Evolutionary conservation across 306 rosid genomes (phyloP).

Genomic region (Cucurbita ficifolia): DNA sequence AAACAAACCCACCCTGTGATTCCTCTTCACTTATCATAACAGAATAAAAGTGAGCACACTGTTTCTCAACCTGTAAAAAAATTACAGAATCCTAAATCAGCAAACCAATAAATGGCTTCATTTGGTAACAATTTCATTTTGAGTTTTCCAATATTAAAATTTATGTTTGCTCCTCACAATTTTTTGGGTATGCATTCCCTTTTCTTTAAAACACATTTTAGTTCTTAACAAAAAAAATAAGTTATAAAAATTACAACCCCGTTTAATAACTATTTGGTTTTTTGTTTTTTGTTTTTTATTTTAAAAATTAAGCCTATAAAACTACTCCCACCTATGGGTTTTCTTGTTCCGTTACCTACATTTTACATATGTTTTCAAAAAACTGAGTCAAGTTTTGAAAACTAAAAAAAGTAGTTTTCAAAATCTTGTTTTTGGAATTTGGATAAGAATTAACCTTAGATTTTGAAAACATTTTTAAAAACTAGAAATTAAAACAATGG

Average conservation of each 20-base stretch:
- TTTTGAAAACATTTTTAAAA: neutral
- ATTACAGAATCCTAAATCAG: neutral
- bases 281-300: too few relatives aligned
- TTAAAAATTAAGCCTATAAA: too few relatives aligned
- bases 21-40: constrained; percentile 73
- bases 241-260: too few relatives aligned
- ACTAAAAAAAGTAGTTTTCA: too few relatives aligned
- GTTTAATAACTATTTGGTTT: too few relatives aligned
- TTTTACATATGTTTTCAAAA: too few relatives aligned
- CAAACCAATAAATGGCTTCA: neutral
- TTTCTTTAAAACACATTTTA: neutral
- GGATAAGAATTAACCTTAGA: neutral
- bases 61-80: constrained; percentile 79
- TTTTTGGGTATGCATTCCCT: neutral
- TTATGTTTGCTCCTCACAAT: neutral
- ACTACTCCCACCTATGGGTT: too few relatives aligned
- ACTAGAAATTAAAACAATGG: neutral
- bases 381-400: too few relatives aligned
- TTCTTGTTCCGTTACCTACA: too few relatives aligned
- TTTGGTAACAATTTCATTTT: neutral
- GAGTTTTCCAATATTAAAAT: neutral
- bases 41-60: constrained; percentile 88
- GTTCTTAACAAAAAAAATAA: too few relatives aligned
- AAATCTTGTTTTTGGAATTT: too few relatives aligned
- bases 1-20: constrained; percentile 75